Base-by-base conservation (phyloP, 768 basidiomycete species). In the Hericium rajendrae region DNA sequence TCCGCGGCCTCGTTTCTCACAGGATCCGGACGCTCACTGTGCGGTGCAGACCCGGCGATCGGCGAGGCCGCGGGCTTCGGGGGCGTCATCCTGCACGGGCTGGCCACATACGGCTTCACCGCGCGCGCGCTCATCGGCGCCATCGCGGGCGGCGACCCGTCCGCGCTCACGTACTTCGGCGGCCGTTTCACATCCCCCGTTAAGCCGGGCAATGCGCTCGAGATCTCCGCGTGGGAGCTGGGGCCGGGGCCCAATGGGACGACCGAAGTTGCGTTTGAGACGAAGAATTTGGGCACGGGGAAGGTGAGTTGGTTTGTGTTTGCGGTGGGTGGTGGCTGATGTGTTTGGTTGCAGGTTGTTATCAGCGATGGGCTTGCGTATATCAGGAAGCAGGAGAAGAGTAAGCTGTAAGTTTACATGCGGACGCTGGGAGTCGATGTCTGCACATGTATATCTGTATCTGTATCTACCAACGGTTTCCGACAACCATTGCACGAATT, bases 111-210 rank as follows among this genome's bases (percentile, higher is more conserved):
- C 67, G 91, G 91, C 10, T 91, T 91, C 66, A 86, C 77, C 8
- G 92, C 88, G 3, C 83, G 91, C 46, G 88, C 82, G 1, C 70
- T 94, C 55, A 74, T 94, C 59, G 77, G 78, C 57, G 75, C 77
- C 2, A 76, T 85, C 12, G 88, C 82, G 0, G 78, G 75, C 0
- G 78, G 78, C 48, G 80, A 88, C 61, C 77, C 85, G 2, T 73
- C 73, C 3, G 74, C 85, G 2, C 72, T 94, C 59, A 82, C 77
- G 59, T 75, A 82, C 63, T 86, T 88, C 65, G 84, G 85, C 13
- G 84, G 78, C 32, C 76, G 87, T 26, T 94, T 94, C 74, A 90
- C 89, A 0, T 76, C 86, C 1, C 91, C 91, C 32, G 89, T 93
- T 11, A 84, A 80, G 69, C 91, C 90, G 9, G 91, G 91, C 0